Percentiles rank a stretch among this genome's conserved stretches.
phyloP scores from a whole-genome alignment of 2,329 filamentous ascomycete species.

The Eutypa lata region DNA sequence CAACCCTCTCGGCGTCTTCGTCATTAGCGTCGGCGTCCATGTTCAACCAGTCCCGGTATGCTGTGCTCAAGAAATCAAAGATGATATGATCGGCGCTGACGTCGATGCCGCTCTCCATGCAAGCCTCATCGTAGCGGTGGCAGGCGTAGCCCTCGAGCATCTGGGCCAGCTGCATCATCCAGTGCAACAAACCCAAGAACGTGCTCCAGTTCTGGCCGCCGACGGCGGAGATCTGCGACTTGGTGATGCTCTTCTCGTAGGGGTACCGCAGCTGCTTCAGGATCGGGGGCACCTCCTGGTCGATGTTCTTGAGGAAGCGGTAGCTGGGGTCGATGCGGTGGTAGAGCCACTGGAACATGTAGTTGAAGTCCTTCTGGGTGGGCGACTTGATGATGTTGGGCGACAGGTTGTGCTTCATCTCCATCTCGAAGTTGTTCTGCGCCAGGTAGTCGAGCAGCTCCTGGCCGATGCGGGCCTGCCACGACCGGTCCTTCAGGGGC shows the following conservation, averaged over 20 bases:
- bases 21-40: slow-evolving; percentile 87
- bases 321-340: slow-evolving; percentile 93
- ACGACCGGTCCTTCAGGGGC: slow-evolving; percentile 76
- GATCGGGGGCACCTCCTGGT: slow-evolving; percentile 89
- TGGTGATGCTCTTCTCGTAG: slow-evolving; percentile 92
- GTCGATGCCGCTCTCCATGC: slow-evolving; percentile 82
- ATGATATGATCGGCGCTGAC: slow-evolving; percentile 89
- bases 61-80: slow-evolving; percentile 84
- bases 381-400: slow-evolving; percentile 90
- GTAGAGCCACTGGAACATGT: slow-evolving; percentile 98
- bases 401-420: slow-evolving; percentile 92
- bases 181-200: slow-evolving; percentile 89
- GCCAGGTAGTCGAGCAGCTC: slow-evolving; percentile 90
- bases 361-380: slow-evolving; percentile 97
- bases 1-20: slow-evolving; percentile 73
- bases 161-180: slow-evolving; percentile 97
- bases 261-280: slow-evolving; percentile 93
- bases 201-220: slow-evolving; percentile 97
- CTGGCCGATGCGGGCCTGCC: slow-evolving; percentile 78
- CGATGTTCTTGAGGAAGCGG: slow-evolving; percentile 89
- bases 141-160: slow-evolving; percentile 83
- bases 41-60: slow-evolving; percentile 90
- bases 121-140: slow-evolving; percentile 86
- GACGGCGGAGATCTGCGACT: slow-evolving; percentile 91
- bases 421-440: slow-evolving; percentile 93